Percentiles rank a stretch among this genome's conserved stretches.
Conservation (phyloP, 176 grass and related monocot species). For the Oryza coarctata region DNA sequence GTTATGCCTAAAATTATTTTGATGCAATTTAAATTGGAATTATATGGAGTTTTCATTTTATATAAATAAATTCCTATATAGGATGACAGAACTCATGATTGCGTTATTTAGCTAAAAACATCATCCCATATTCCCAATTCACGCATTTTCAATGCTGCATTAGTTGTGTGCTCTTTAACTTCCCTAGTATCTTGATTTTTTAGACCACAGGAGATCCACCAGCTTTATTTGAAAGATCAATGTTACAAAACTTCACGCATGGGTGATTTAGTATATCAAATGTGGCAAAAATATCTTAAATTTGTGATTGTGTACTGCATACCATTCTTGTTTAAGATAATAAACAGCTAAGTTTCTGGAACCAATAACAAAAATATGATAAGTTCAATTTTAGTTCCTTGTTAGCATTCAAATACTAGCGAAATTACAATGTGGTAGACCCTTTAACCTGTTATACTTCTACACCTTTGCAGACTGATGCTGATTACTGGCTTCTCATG, state of each 20-base stretch:
- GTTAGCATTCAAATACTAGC: neutral
- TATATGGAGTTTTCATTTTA: neutral
- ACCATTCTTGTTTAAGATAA: neutral
- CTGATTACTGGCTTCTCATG: constrained; percentile 89
- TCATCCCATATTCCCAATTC: neutral
- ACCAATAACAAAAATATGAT: neutral
- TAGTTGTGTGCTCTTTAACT: neutral
- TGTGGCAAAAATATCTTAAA: neutral
- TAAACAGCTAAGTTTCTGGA: neutral
- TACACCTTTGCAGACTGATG: constrained; percentile 57
- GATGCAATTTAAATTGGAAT: constrained; percentile 51
- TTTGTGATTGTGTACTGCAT: neutral
- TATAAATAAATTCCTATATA: constrained; percentile 11
- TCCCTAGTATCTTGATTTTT: constrained; percentile 19
- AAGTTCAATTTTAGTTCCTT: neutral
- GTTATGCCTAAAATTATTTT: constrained; percentile 34
- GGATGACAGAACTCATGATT: neutral
- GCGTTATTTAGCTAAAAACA: constrained; percentile 17
- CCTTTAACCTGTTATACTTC: constrained; percentile 5
- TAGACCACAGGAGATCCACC: neutral
- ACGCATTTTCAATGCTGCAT: neutral
- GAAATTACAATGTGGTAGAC: neutral
- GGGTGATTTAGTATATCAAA: neutral
- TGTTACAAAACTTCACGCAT: neutral
- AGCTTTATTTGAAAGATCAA: neutral